Base-by-base conservation (phyloP, 1,139 yeast species). In the Scheffersomyces lignicola region DNA sequence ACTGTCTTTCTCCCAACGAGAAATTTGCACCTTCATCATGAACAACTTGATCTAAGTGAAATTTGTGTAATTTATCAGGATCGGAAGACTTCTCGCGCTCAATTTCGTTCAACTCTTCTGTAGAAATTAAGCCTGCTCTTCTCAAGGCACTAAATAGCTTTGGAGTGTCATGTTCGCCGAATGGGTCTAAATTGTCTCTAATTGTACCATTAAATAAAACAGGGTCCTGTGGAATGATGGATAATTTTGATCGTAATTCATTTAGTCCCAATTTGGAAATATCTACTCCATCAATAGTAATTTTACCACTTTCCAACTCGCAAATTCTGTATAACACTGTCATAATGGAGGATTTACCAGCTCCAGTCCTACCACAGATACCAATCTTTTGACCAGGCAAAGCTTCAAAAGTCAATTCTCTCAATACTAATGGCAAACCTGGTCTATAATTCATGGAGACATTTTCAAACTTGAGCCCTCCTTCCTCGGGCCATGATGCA, bases 141-240 rank as follows among this genome's bases (percentile, higher is more conserved):
- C 83, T 71, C 44, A 73, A 56, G 1, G 76, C 65, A 49, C 67
- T 73, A 76, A 77, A 73, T 41, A 82, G 66, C 31, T 65, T 69
- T 6, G 61, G 68, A 48, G 82, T 88, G 3, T 65, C 43, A 38
- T 70, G 59, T 29, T 62, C 60, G 18, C 67, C 65, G 48, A 81
- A 81, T 3, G 89, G 89, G 55, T 82, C 89, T 51, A 82, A 61
- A 47, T 82, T 82, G 48, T 72, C 67, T 41, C 87, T 65, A 24
- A 82, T 69, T 0, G 83, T 66, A 11, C 88, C 89, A 42, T 73
- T 71, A 64, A 82, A 82, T 41, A 82, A 58, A 2, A 80, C 83
- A 2, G 89, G 88, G 43, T 83, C 89, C 54, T 82, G 89, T 11
- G 89, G 89, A 46, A 82, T 83, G 41, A 82, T 82, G 3, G 85